Evolutionary conservation across 306 rosid species (phyloP).

Genomic region (Senna siamea): DNA sequence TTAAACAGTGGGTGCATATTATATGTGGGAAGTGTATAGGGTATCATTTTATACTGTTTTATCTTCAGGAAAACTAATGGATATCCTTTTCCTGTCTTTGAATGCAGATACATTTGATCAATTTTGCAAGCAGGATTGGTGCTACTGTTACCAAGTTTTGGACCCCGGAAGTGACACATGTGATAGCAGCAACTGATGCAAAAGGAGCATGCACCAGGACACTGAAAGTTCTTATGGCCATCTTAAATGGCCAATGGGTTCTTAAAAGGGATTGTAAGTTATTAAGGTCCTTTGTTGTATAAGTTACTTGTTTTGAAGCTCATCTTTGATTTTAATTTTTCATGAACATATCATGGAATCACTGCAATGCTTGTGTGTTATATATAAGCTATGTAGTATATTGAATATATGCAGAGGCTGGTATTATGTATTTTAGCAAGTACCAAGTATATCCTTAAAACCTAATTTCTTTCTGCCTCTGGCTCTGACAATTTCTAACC

Average conservation of each 20-base stretch:
- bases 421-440: background rate
- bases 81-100: constrained; percentile 1
- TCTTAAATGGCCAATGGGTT: constrained; percentile 83
- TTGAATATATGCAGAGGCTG: background rate
- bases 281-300: background rate
- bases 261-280: constrained; percentile 82
- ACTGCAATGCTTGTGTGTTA: background rate
- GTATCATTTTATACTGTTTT: background rate
- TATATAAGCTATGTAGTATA: background rate
- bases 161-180: constrained; percentile 80
- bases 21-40: background rate
- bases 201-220: constrained; percentile 89
- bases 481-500: too few relatives aligned
- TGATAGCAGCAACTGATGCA: constrained; percentile 78
- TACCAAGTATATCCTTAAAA: too few relatives aligned
- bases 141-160: constrained; percentile 73
- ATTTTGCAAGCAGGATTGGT: constrained; percentile 62
- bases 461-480: too few relatives aligned
- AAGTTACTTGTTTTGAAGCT: background rate
- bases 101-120: constrained; percentile 62
- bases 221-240: constrained; percentile 78
- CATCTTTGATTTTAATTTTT: constrained; percentile 24
- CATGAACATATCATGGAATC: background rate
- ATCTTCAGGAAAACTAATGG: constrained; percentile 11
- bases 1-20: too few relatives aligned